Evolutionary conservation across 371 early-diverging fungal genomes (phyloP), one percentile per base, ranked within the genome.

Genomic region (Actinomucor elegans): DNA sequence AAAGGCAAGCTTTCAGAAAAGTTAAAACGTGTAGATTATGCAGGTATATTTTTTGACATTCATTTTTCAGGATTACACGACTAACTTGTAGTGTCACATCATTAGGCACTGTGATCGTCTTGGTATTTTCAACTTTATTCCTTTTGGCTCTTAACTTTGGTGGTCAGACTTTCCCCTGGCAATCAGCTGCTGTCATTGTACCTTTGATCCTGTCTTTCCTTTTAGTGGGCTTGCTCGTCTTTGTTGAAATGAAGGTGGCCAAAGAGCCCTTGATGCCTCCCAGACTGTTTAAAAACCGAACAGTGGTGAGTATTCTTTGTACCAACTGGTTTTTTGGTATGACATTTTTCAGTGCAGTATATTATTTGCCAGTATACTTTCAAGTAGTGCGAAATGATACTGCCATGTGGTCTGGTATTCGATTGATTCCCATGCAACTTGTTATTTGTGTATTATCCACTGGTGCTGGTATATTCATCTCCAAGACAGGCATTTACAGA

Each of bases 301-400:
- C 74, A 3, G 68, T 85, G 7, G 64, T 69, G 2, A 60, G 74
- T 3, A 60, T 83, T 9, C 63, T 78, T 43, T 33, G 60, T 0
- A 62, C 74, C 9, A 80, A 80, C 11, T 77, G 83, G 55, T 84
- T 79, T 48, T 69, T 83, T 50, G 76, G 85, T 5, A 67, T 75
- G 35, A 57, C 74, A 0, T 88, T 84, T 61, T 86, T 71, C 49
- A 59, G 71, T 31, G 71, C 75, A 0, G 57, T 83, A 5, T 86
- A 77, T 48, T 81, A 80, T 34, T 55, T 88, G 0, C 94, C 94
- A 12, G 69, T 90, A 8, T 94, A 86, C 67, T 90, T 89, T 69
- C 90, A 88, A 56, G 82, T 91, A 31, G 90, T 91, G 9, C 65
- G 65, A 29, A 68, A 69, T 7, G 71, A 75, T 35, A 49, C 56